These are phyloP conservation scores for Xylariaceae sp. DNA, from an alignment of 2,329 filamentous ascomycete genomes.

Conservation along the genomic window DNA sequence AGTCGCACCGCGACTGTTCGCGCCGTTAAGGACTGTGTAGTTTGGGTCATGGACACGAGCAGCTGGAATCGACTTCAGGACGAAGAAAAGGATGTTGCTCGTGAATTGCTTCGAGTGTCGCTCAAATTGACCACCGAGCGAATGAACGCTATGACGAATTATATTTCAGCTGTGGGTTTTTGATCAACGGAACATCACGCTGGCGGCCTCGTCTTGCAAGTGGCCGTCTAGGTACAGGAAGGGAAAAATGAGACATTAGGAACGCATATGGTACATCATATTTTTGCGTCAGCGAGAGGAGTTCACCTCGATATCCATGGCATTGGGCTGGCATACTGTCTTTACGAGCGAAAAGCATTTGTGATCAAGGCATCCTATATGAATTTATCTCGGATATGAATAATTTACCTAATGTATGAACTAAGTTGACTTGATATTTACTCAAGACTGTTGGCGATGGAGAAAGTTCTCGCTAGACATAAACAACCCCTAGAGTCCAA, in stretches of 20 bases:
- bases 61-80: slow-evolving; percentile 77
- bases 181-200: slow-evolving; percentile 28
- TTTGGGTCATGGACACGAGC: slow-evolving; percentile 79
- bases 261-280: neutral
- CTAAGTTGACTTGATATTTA: neutral
- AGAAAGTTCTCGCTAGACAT: no score
- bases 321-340: neutral
- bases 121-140: slow-evolving; percentile 93
- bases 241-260: slow-evolving; percentile 8
- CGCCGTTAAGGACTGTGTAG: slow-evolving; percentile 80
- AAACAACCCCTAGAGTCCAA: no score
- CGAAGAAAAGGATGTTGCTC: slow-evolving; percentile 77
- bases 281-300: slow-evolving; percentile 3
- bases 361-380: slow-evolving; percentile 1
- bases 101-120: slow-evolving; percentile 84
- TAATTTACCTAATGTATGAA: neutral
- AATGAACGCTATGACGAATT: slow-evolving; percentile 73
- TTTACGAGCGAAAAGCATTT: slow-evolving; percentile 5
- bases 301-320: slow-evolving; percentile 5
- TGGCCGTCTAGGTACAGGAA: neutral
- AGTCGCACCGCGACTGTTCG: slow-evolving; percentile 84
- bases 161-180: slow-evolving; percentile 51
- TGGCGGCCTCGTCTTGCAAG: neutral
- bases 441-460: no score
- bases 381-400: neutral